phyloP scores from a whole-genome alignment of 306 rosid genomes.

The Astragalus membranaceus region DNA sequence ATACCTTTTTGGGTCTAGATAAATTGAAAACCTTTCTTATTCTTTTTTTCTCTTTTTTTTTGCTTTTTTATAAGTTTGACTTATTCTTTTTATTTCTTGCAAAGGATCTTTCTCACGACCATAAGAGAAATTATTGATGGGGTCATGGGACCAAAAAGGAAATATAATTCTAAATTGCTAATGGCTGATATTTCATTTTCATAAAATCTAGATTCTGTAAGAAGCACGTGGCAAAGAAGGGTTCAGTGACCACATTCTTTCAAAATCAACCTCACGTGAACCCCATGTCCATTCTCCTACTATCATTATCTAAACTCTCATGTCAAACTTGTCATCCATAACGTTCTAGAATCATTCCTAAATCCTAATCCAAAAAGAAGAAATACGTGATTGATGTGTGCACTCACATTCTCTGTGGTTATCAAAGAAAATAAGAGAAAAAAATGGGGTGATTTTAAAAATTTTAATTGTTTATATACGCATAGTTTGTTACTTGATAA shows the following conservation, averaged over 20 bases:
- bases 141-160: not conserved
- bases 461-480: no score
- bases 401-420: not conserved
- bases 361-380: not conserved
- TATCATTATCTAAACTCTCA: not conserved
- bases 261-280: slow-evolving; percentile 22
- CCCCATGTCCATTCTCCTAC: not conserved
- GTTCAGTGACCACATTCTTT: not conserved
- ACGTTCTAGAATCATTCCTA: slow-evolving; percentile 1
- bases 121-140: not conserved
- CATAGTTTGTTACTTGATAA: no score
- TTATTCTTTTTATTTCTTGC: not conserved
- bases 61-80: no score
- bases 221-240: slow-evolving; percentile 15
- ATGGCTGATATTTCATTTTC: not conserved
- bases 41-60: not conserved
- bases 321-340: not conserved
- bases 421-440: no score
- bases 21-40: not conserved
- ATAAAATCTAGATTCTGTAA: not conserved
- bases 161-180: not conserved
- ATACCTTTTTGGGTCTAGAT: not conserved
- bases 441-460: no score
- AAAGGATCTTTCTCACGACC: not conserved
- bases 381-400: not conserved